Conservation (phyloP, 2,329 filamentous ascomycete genomes). For the Zasmidium cellare region DNA sequence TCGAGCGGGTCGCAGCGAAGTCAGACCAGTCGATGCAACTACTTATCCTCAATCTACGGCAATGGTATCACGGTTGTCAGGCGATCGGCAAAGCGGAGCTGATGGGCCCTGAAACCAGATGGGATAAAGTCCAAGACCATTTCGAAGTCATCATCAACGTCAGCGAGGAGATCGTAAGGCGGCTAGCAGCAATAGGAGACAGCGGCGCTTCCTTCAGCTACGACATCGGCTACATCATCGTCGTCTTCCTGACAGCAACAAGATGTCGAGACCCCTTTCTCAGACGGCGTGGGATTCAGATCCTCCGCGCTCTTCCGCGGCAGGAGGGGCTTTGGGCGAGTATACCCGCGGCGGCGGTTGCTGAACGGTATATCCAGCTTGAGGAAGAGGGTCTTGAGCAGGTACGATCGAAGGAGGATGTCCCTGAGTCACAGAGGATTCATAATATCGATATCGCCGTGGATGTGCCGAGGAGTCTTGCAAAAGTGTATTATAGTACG, state of each 20-base stretch:
- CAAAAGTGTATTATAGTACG: not conserved
- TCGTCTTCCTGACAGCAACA: conserved; percentile 10
- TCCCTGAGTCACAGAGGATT: not conserved
- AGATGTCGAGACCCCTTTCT: conserved; percentile 20
- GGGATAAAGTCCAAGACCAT: conserved; percentile 5
- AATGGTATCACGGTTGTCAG: conserved; percentile 1
- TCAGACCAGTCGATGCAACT: not conserved
- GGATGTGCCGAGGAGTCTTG: not conserved
- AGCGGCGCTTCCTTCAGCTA: conserved; percentile 15
- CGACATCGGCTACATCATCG: conserved; percentile 18
- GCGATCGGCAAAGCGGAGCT: not conserved
- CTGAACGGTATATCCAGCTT: conserved; percentile 18
- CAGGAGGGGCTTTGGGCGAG: conserved; percentile 24
- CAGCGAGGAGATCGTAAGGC: conserved; percentile 12
- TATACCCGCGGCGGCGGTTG: conserved; percentile 15
- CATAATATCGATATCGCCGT: not conserved
- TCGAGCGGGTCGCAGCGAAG: conserved; percentile 7
- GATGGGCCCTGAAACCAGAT: not conserved
- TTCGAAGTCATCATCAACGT: conserved; percentile 9
- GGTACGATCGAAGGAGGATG: not conserved
- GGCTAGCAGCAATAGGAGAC: not conserved
- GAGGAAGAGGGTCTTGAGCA: conserved; percentile 16
- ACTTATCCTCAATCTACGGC: conserved; percentile 6
- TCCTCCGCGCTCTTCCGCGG: conserved; percentile 12
- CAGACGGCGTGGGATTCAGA: conserved; percentile 17